Evolutionary conservation across 768 basidiomycete genomes (phyloP).

Genomic region (Austroboletus festivus): DNA sequence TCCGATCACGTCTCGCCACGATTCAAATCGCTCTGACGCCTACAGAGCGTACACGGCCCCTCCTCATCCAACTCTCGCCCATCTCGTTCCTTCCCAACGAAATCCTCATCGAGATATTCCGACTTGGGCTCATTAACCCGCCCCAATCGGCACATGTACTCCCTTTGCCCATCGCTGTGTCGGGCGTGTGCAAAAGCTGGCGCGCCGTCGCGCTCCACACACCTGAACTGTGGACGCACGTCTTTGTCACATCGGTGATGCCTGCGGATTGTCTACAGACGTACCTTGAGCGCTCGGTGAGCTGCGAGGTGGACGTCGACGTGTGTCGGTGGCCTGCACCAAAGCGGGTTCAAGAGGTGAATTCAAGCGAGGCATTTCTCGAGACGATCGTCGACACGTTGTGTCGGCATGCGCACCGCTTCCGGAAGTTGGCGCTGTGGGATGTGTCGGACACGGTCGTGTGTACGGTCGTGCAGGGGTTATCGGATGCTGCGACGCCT

Average conservation of each 20-base stretch:
- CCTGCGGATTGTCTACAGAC: slow-evolving; percentile 1
- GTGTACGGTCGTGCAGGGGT: slow-evolving; percentile 2
- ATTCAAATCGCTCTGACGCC: neutral
- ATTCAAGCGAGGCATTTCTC: slow-evolving; percentile 4
- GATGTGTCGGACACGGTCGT: slow-evolving; percentile 13
- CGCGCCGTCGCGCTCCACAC: neutral
- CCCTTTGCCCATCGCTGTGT: slow-evolving; percentile 1
- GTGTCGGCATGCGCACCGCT: slow-evolving; percentile 1
- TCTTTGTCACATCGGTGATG: slow-evolving; percentile 16
- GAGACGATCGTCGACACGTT: neutral
- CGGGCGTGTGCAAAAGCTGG: slow-evolving; percentile 17
- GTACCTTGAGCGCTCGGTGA: slow-evolving; percentile 10
- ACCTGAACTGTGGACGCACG: slow-evolving; percentile 9
- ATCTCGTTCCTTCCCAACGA: slow-evolving; percentile 21
- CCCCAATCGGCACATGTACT: slow-evolving; percentile 1
- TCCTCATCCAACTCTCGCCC: slow-evolving; percentile 15
- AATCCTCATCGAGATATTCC: slow-evolving; percentile 14
- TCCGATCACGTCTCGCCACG: neutral
- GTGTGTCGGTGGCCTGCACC: slow-evolving; percentile 14
- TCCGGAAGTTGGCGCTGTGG: slow-evolving; percentile 11
- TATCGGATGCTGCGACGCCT: slow-evolving; percentile 2
- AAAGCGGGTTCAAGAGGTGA: neutral
- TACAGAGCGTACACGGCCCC: neutral
- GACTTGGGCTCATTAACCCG: neutral
- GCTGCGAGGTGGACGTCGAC: slow-evolving; percentile 2